phyloP scores from a whole-genome alignment of 805 yeast genomes.

The Wickerhamiella vanderwaltii region DNA sequence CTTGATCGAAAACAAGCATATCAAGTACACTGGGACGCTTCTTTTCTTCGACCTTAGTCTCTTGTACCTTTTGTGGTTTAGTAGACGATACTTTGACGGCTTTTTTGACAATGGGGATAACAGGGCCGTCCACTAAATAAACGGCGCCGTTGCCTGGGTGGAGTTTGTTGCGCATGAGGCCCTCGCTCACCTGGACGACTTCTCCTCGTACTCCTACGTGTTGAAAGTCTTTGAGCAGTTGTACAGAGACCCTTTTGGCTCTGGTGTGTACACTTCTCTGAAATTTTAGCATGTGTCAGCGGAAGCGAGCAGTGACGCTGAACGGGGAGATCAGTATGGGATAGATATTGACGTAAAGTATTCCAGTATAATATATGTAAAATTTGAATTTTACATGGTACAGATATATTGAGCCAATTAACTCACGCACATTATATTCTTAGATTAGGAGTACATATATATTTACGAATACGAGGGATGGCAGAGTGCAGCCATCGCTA shows the following conservation, averaged over 20 bases:
- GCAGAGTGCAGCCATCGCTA: too few species aligned
- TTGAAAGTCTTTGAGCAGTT: conserved; percentile 56
- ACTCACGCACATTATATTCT: too few species aligned
- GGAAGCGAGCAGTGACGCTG: neutral
- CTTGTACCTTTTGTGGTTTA: neutral
- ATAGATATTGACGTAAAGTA: too few species aligned
- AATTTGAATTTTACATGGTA: too few species aligned
- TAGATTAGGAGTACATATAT: too few species aligned
- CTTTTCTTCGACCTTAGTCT: neutral
- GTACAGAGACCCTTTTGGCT: conserved; percentile 43
- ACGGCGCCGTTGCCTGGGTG: conserved; percentile 64
- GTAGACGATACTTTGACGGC: neutral
- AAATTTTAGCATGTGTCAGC: conserved; percentile 10
- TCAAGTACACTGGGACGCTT: neutral
- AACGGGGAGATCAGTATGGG: neutral
- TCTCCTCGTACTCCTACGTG: conserved; percentile 60
- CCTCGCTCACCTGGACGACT: conserved; percentile 61
- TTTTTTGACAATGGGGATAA: conserved; percentile 19
- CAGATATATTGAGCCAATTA: too few species aligned
- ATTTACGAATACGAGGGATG: too few species aligned
- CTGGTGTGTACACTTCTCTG: conserved; percentile 19
- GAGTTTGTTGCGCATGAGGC: conserved; percentile 67
- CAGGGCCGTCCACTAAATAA: conserved; percentile 37
- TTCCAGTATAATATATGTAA: too few species aligned
- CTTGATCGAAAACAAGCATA: neutral